Conservation (phyloP, 2,329 filamentous ascomycete genomes). For the Penicillium sp. region DNA sequence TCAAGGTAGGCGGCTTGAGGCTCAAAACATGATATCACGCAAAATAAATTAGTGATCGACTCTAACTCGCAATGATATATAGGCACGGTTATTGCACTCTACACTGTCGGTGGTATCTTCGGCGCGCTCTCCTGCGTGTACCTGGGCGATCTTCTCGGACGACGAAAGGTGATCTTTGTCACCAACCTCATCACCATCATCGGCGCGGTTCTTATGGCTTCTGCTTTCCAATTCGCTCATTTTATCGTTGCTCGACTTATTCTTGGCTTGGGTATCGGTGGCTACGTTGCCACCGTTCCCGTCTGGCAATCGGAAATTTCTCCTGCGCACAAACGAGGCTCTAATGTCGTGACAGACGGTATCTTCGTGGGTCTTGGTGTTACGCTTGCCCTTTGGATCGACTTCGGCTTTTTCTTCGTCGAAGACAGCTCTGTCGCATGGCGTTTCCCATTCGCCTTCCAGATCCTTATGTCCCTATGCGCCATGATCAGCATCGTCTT, state of each 20-base stretch:
- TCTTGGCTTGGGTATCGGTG: slow-evolving; percentile 50
- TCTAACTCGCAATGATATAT: background rate
- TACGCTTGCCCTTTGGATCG: slow-evolving; percentile 54
- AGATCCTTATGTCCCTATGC: slow-evolving; percentile 38
- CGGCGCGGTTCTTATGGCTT: slow-evolving; percentile 50
- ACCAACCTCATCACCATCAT: slow-evolving; percentile 47
- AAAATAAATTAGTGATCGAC: background rate
- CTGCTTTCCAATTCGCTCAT: slow-evolving; percentile 51
- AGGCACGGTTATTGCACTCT: slow-evolving; percentile 50
- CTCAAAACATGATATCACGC: background rate
- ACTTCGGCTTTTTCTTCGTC: slow-evolving; percentile 49
- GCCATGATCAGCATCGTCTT: slow-evolving; percentile 39
- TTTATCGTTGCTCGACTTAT: slow-evolving; percentile 53
- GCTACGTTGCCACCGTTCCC: slow-evolving; percentile 50
- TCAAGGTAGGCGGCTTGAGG: slow-evolving; percentile 34
- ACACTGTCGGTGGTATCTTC: slow-evolving; percentile 52
- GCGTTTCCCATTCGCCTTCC: slow-evolving; percentile 48
- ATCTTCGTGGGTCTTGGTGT: slow-evolving; percentile 54
- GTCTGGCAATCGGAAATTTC: slow-evolving; percentile 50
- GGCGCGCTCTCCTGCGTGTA: slow-evolving; percentile 52
- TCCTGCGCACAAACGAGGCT: slow-evolving; percentile 41
- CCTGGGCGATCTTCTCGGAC: slow-evolving; percentile 52
- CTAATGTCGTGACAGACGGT: slow-evolving; percentile 51
- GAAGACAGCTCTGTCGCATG: slow-evolving; percentile 45
- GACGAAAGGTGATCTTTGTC: slow-evolving; percentile 50